Evolutionary conservation across 176 grass and related monocot species (phyloP).

Genomic region (Pontederia paniculata): DNA sequence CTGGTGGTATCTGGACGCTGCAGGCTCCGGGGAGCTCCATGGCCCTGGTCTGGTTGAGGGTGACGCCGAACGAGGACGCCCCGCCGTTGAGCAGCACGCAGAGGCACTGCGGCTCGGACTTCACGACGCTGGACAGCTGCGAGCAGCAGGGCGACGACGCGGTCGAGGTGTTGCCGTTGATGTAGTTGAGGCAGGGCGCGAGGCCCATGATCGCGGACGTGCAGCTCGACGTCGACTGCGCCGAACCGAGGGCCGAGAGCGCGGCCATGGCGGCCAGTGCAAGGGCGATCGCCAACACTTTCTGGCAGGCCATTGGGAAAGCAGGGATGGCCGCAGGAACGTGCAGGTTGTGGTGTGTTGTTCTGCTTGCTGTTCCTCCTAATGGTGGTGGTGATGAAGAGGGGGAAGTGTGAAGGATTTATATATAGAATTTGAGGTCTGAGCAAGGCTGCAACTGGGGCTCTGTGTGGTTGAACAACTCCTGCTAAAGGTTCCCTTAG

Average conservation of each 20-base stretch:
- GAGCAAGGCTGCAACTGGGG: too few relatives aligned
- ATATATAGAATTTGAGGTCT: too few relatives aligned
- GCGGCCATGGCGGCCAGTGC: background rate
- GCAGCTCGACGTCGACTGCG: conserved; percentile 44
- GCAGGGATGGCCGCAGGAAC: too few relatives aligned
- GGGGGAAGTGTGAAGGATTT: too few relatives aligned
- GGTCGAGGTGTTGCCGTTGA: conserved; percentile 49
- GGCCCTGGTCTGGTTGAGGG: conserved; percentile 51
- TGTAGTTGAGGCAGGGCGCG: conserved; percentile 70
- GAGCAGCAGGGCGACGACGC: conserved; percentile 53
- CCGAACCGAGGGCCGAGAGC: conserved; percentile 23
- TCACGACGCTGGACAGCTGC: conserved; percentile 38
- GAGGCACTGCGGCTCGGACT: conserved; percentile 58
- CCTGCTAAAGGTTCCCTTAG: too few relatives aligned
- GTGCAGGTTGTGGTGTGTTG: too few relatives aligned
- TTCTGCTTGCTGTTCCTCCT: too few relatives aligned
- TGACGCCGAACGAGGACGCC: conserved; percentile 34
- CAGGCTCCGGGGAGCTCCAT: conserved; percentile 44
- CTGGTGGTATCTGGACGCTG: conserved; percentile 46
- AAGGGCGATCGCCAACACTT: background rate
- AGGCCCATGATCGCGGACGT: conserved; percentile 40
- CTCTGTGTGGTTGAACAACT: too few relatives aligned
- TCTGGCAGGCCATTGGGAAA: background rate
- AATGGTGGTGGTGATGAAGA: too few relatives aligned
- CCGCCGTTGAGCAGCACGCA: conserved; percentile 48